Evolutionary conservation across 1,284 basidiomycete genomes (phyloP).

Genomic region (Fomitopsis palustris): DNA sequence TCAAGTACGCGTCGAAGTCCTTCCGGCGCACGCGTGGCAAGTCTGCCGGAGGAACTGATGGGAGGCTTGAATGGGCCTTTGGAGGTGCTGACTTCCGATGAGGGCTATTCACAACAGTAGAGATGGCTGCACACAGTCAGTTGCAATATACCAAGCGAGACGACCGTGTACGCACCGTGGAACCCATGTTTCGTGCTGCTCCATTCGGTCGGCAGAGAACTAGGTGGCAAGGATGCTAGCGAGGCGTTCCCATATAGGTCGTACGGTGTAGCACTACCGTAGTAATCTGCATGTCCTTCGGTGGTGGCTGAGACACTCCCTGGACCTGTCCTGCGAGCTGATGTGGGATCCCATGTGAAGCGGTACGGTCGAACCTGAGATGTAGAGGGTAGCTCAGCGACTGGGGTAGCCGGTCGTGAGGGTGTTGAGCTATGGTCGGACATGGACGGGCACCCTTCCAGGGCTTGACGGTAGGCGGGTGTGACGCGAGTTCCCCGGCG

Average conservation of each 20-base stretch:
- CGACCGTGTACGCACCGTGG: constrained; percentile 49
- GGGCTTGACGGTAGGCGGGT: background rate
- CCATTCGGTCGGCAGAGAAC: constrained; percentile 61
- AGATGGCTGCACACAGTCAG: constrained; percentile 47
- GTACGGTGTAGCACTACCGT: constrained; percentile 20
- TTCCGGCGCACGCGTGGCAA: constrained; percentile 78
- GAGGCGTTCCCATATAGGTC: constrained; percentile 19
- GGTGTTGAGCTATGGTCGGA: constrained; percentile 38
- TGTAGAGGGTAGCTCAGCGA: constrained; percentile 39
- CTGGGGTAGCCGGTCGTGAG: constrained; percentile 47
- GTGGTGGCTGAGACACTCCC: constrained; percentile 67
- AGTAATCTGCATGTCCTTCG: constrained; percentile 46
- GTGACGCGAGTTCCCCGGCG: background rate
- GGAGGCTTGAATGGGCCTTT: constrained; percentile 78
- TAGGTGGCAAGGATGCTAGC: constrained; percentile 18
- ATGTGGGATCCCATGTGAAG: constrained; percentile 64
- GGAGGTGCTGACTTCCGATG: constrained; percentile 82
- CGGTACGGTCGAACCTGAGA: constrained; percentile 52
- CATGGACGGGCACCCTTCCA: constrained; percentile 22
- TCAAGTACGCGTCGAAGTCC: constrained; percentile 83
- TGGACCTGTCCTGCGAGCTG: constrained; percentile 46
- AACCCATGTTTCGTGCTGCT: constrained; percentile 77
- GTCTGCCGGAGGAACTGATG: constrained; percentile 65
- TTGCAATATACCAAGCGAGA: background rate
- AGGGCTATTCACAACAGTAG: constrained; percentile 81